phyloP scores from a whole-genome alignment of 2,329 filamentous ascomycete genomes.

The Stemphylium beticola region DNA sequence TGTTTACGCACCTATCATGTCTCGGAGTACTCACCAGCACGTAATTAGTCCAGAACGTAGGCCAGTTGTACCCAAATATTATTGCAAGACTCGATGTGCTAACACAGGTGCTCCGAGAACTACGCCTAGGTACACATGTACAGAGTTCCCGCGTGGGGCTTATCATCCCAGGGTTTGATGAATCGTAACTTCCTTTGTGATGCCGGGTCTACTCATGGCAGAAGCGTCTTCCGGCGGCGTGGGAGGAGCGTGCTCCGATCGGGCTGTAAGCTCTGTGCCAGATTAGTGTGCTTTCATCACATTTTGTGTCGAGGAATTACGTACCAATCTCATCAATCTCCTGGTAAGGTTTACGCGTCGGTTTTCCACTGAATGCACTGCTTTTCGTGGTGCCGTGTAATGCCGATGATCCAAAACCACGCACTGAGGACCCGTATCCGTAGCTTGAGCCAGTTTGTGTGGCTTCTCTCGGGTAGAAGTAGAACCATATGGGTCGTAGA shows the following conservation, averaged over 20 bases:
- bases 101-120: background rate
- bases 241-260: constrained; percentile 9
- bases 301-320: background rate
- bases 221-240: constrained; percentile 8
- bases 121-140: background rate
- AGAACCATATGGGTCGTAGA: constrained; percentile 32
- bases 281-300: background rate
- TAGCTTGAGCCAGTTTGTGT: constrained; percentile 17
- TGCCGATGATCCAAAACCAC: constrained; percentile 20
- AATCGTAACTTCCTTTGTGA: constrained; percentile 21
- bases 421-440: constrained; percentile 19
- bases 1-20: background rate
- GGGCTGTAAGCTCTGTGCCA: constrained; percentile 20
- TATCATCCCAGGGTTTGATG: constrained; percentile 19
- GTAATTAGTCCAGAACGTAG: background rate
- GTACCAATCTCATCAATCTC: constrained; percentile 28
- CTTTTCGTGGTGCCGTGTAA: constrained; percentile 16
- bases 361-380: constrained; percentile 15
- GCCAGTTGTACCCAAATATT: background rate
- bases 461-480: constrained; percentile 20
- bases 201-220: constrained; percentile 11
- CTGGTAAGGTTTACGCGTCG: constrained; percentile 22
- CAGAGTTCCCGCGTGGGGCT: background rate
- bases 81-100: background rate
- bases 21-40: background rate